Conservation (phyloP, 2,329 filamentous ascomycete genomes). For the Arthrinium phaeospermum region DNA sequence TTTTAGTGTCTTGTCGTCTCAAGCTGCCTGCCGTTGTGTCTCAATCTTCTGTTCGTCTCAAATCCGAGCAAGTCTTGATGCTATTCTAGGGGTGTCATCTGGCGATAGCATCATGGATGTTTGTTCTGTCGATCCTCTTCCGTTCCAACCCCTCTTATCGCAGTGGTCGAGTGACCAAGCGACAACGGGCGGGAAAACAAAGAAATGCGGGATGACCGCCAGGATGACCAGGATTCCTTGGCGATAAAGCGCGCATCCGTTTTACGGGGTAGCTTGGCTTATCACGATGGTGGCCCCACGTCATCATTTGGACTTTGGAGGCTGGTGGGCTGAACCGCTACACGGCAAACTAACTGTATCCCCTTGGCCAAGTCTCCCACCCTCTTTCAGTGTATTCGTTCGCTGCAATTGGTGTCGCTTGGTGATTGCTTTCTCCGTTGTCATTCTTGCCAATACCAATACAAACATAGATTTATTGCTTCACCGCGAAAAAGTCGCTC, state of each 20-base stretch:
- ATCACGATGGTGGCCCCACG: slow-evolving; percentile 13
- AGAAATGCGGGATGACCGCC: background rate
- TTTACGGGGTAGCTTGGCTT: slow-evolving; percentile 11
- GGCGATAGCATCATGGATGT: background rate
- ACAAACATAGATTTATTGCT: background rate
- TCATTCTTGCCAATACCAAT: background rate
- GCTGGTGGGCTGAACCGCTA: slow-evolving; percentile 13
- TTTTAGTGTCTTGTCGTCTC: background rate
- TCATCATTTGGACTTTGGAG: background rate
- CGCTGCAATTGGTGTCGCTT: background rate
- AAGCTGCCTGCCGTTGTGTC: background rate
- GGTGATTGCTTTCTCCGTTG: background rate
- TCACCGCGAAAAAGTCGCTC: background rate
- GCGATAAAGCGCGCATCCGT: background rate
- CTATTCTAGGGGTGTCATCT: background rate
- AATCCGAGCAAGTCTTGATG: background rate
- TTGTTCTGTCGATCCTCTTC: background rate
- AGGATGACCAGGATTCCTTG: slow-evolving; percentile 2
- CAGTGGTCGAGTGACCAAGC: background rate
- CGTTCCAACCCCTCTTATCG: background rate
- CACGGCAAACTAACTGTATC: background rate
- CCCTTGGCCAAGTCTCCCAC: background rate
- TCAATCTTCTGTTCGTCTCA: background rate
- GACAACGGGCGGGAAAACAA: background rate
- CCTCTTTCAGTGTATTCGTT: background rate